Evolutionary conservation across 306 rosid genomes (phyloP), one percentile per base, ranked within the genome.

Genomic region (Dalbergia oliveri): DNA sequence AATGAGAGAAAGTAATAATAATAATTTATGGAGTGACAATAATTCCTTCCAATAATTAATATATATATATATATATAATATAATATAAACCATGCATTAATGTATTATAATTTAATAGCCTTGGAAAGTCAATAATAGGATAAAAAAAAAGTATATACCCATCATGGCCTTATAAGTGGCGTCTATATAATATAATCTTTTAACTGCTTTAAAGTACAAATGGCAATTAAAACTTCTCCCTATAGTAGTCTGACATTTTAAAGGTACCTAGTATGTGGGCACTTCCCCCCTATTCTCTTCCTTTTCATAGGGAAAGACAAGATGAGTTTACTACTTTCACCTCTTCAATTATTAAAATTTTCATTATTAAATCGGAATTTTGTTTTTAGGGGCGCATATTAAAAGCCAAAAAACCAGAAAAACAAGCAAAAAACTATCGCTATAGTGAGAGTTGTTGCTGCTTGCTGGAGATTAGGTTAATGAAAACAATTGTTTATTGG

Each of bases 401-500:
- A n/a, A 61, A 75, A 68, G 26, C 39, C 8, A 37, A 3, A 50
- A 75, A 37, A 21, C 3, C 4, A 13, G 18, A 53, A 49, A 59
- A 61, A 58, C 14, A 70, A 44, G 50, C 11, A 53, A 53, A 62
- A 61, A 59, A 8, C 13, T 66, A 82, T 83, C 80, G 56, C 65
- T 69, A 43, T 80, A 68, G 34, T 9, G 54, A 64, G 82, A 80
- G 89, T 87, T 69, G 95, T 88, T 86, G 88, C 15, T 57, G 11
- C 87, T 81, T 31, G 79, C 47, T 56, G 15, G 37, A 76, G 82
- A 86, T 86, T 87, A 86, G 91, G 93, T 89, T 81, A 74, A 76
- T 76, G 91, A 91, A 86, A 88, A 77, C 89, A 87, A 66, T 76
- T 21, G 91, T 75, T 77, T 67, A 78, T 81, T 85, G 60, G 85